These are phyloP conservation scores for Lenwebbia sp. DNA, from an alignment of 345 rosid genomes.

Conservation along the genomic window DNA sequence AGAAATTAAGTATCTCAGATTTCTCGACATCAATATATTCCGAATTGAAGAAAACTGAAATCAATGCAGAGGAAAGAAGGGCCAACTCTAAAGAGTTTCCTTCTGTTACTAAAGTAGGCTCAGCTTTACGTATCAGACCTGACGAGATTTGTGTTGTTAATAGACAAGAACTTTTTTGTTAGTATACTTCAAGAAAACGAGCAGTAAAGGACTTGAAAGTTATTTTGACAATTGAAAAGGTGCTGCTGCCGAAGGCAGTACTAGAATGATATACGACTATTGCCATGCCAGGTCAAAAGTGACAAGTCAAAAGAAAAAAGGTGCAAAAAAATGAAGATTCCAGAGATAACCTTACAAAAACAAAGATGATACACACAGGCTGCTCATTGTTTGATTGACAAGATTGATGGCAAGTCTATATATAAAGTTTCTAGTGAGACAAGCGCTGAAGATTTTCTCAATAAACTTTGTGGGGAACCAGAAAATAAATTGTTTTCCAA, in stretches of 20 bases:
- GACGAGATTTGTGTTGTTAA: not conserved
- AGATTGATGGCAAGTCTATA: not conserved
- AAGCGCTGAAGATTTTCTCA: not conserved
- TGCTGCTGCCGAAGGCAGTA: not conserved
- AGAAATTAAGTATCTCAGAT: not conserved
- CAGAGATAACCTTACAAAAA: not conserved
- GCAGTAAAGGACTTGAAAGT: not conserved
- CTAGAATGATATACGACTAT: not conserved
- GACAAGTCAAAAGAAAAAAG: not conserved
- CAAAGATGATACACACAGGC: not conserved
- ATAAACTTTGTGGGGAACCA: not conserved
- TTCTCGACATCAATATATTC: not conserved
- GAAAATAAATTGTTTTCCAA: not conserved
- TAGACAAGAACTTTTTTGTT: not conserved
- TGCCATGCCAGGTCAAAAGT: not conserved
- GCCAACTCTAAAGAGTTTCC: not conserved
- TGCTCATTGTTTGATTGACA: not conserved
- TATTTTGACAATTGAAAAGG: not conserved
- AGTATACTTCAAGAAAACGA: not conserved
- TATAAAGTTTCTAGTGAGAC: not conserved
- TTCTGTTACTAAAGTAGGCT: not conserved
- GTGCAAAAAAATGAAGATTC: not conserved
- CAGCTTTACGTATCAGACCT: not conserved
- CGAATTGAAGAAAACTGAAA: not conserved
- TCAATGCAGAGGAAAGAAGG: not conserved